Percentiles rank a stretch among this genome's conserved stretches.
Evolutionary conservation across 2,329 filamentous ascomycete genomes (phyloP).

Genomic region (Reticulascus tulasneorum): DNA sequence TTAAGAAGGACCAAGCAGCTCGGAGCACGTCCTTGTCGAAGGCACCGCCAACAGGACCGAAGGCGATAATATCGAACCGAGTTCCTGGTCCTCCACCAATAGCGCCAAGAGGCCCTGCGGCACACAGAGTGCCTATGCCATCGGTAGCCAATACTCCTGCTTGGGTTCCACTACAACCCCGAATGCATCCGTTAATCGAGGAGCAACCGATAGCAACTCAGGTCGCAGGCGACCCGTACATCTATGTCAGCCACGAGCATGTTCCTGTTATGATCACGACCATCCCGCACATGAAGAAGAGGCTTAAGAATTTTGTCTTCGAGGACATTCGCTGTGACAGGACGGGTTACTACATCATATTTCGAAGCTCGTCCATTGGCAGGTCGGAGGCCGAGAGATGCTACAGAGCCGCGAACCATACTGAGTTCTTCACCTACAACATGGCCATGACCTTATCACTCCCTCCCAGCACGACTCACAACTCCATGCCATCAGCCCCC

Average conservation of each 20-base stretch:
- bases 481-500: slow-evolving; percentile 12
- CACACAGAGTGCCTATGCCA: slow-evolving; percentile 34
- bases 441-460: slow-evolving; percentile 81
- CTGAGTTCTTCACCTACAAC: slow-evolving; percentile 81
- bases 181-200: slow-evolving; percentile 56
- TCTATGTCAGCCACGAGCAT: slow-evolving; percentile 82
- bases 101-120: slow-evolving; percentile 81
- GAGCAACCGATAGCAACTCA: slow-evolving; percentile 61
- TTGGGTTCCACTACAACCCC: slow-evolving; percentile 40
- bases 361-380: slow-evolving; percentile 72
- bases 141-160: slow-evolving; percentile 20
- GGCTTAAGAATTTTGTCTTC: slow-evolving; percentile 77
- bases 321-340: slow-evolving; percentile 79
- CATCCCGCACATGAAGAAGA: slow-evolving; percentile 83
- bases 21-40: slow-evolving; percentile 26
- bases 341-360: slow-evolving; percentile 88
- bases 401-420: slow-evolving; percentile 72
- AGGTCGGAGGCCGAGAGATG: slow-evolving; percentile 79
- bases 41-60: slow-evolving; percentile 32
- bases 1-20: slow-evolving; percentile 60
- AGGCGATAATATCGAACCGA: slow-evolving; percentile 30
- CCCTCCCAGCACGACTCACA: slow-evolving; percentile 19
- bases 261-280: slow-evolving; percentile 86
- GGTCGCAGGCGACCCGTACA: slow-evolving; percentile 77
- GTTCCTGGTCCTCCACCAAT: slow-evolving; percentile 69